Conservation (phyloP, 1,284 basidiomycete species). For the Austroboletus novae-zelandiae region DNA sequence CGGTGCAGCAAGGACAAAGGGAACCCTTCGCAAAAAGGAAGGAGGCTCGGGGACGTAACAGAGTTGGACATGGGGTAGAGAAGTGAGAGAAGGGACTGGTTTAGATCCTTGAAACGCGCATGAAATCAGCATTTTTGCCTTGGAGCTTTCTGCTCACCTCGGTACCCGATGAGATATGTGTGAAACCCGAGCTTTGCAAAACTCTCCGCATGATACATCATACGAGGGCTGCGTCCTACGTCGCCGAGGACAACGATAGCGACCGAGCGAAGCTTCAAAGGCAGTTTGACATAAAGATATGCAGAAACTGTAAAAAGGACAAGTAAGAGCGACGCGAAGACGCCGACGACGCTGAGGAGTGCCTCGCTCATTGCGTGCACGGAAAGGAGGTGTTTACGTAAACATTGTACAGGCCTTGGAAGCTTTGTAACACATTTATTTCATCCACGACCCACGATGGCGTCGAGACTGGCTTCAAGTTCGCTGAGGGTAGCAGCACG, state of each 20-base stretch:
- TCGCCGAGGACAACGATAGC: conserved; percentile 94
- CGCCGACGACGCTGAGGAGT: conserved; percentile 2
- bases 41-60: conserved; percentile 71
- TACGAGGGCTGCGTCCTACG: conserved; percentile 91
- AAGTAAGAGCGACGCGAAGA: conserved; percentile 10
- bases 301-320: conserved; percentile 19
- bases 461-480: conserved; percentile 14
- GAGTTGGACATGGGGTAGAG: conserved; percentile 62
- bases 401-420: neutral
- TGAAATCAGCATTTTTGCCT: neutral
- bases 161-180: conserved; percentile 85
- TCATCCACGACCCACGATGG: conserved; percentile 18
- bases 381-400: conserved; percentile 18
- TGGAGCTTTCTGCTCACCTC: conserved; percentile 48
- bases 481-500: conserved; percentile 16
- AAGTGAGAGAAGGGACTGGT: conserved; percentile 67
- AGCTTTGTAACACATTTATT: conserved; percentile 1
- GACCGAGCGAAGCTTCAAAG: conserved; percentile 61
- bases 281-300: conserved; percentile 24
- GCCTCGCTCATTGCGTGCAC: conserved; percentile 4
- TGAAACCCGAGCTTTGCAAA: conserved; percentile 81
- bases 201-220: conserved; percentile 98
- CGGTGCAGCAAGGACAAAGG: conserved; percentile 80
- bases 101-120: conserved; percentile 56
- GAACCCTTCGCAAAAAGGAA: conserved; percentile 48